Evolutionary conservation across 148 eudicot species (phyloP).

Genomic region (Limonium bicolor): DNA sequence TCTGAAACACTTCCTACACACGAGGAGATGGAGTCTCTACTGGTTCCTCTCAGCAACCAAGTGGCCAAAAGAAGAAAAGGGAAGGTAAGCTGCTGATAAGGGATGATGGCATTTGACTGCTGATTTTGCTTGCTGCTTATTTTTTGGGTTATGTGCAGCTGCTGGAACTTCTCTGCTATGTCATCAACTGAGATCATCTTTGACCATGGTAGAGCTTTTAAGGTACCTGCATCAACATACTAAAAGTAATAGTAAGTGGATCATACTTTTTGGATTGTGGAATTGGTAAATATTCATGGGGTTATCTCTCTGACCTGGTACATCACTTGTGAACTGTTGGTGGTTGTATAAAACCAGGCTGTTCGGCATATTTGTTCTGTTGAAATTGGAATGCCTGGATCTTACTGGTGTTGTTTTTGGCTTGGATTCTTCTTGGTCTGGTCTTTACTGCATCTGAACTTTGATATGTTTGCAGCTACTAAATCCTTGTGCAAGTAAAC

Average conservation of each 20-base stretch:
- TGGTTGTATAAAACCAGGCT: constrained; percentile 10
- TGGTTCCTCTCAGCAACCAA: too few relatives aligned
- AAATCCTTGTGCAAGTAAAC: too few relatives aligned
- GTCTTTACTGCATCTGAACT: constrained; percentile 16
- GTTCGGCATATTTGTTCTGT: constrained; percentile 11
- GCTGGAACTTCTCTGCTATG: constrained; percentile 27
- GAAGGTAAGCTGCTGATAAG: too few relatives aligned
- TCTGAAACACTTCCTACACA: too few relatives aligned
- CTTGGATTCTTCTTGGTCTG: constrained; percentile 37
- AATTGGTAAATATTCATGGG: neutral
- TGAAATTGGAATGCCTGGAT: constrained; percentile 8
- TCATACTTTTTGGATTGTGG: neutral
- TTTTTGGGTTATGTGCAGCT: constrained; percentile 39
- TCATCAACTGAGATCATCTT: constrained; percentile 25
- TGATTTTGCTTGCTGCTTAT: constrained; percentile 3
- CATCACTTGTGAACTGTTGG: constrained; percentile 5
- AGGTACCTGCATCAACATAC: constrained; percentile 28
- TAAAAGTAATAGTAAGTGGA: neutral
- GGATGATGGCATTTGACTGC: neutral
- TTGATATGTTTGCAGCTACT: too few relatives aligned
- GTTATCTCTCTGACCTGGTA: constrained; percentile 12
- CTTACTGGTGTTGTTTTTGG: constrained; percentile 12
- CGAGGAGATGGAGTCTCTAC: too few relatives aligned
- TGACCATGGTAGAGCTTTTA: constrained; percentile 29
- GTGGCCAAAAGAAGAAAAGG: too few relatives aligned